Evolutionary conservation across 2,329 filamentous ascomycete species (phyloP).

Genomic region (Geosmithia flava): DNA sequence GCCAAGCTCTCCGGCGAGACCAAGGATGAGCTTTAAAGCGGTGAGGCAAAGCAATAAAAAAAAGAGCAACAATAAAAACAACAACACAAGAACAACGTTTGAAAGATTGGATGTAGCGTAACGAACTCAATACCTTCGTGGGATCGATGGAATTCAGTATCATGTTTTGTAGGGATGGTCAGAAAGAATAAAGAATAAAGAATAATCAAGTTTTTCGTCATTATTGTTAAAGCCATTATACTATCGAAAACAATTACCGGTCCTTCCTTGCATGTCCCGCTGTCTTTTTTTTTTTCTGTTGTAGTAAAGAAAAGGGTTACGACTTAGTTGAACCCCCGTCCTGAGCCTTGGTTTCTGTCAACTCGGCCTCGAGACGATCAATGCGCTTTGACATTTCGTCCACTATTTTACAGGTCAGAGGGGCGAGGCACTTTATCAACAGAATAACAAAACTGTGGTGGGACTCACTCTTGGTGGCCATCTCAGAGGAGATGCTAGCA

Average conservation of each 20-base stretch:
- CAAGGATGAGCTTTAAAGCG: constrained; percentile 59
- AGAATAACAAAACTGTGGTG: not conserved
- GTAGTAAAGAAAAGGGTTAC: not conserved
- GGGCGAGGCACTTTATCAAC: not conserved
- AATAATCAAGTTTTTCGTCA: too few species aligned
- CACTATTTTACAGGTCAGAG: constrained; percentile 40
- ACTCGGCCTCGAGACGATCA: constrained; percentile 67
- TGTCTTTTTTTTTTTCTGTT: not conserved
- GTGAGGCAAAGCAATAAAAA: not conserved
- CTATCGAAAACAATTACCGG: not conserved
- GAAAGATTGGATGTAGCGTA: not conserved
- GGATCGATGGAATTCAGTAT: too few species aligned
- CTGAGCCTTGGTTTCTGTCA: constrained; percentile 43
- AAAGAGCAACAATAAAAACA: not conserved
- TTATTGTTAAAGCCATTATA: too few species aligned
- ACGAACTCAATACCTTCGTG: too few species aligned
- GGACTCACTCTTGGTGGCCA: constrained; percentile 71
- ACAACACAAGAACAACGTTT: not conserved
- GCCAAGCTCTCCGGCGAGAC: constrained; percentile 39
- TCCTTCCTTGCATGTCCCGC: too few species aligned
- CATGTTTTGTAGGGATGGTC: too few species aligned
- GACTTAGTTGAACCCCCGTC: constrained; percentile 24
- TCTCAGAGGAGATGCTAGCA: constrained; percentile 69
- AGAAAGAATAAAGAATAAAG: not conserved
- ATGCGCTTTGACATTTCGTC: constrained; percentile 85